Conservation (phyloP, 2,329 filamentous ascomycete genomes). For the Botrytis fragariae region DNA sequence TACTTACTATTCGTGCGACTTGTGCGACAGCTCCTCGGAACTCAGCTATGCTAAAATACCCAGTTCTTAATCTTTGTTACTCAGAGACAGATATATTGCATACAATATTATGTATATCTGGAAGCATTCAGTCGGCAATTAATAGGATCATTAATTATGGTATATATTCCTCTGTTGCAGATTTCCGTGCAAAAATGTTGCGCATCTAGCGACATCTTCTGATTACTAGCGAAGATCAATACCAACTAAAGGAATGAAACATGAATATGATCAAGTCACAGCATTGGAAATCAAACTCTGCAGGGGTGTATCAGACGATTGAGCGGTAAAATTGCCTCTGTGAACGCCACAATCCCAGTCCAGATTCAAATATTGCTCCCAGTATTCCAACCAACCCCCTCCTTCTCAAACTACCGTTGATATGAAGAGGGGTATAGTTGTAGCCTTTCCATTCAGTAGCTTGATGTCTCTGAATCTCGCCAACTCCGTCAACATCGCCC, state of each 20-base stretch:
- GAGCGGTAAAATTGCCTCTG: background rate
- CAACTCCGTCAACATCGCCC: accelerated
- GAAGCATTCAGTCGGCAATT: accelerated
- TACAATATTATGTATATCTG: accelerated
- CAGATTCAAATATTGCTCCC: too few species aligned
- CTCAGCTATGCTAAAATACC: too few species aligned
- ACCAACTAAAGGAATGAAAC: background rate
- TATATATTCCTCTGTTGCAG: background rate
- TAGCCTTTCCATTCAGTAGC: too few species aligned
- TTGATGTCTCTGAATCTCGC: too few species aligned
- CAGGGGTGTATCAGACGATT: background rate
- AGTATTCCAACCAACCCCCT: background rate
- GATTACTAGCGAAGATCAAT: background rate
- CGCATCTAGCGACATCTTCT: background rate
- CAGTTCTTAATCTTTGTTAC: too few species aligned
- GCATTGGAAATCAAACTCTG: background rate
- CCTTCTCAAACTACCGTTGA: background rate
- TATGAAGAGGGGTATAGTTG: background rate
- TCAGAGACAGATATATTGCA: background rate
- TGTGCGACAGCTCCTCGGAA: too few species aligned
- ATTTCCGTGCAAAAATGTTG: background rate
- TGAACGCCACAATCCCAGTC: too few species aligned
- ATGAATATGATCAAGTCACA: background rate
- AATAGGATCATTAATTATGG: background rate
- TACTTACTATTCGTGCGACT: too few species aligned